Percentiles rank a stretch among this genome's conserved stretches.
phyloP scores from a whole-genome alignment of 108 stramenopile genomes.

The Phaeodactylum tricornutum region DNA sequence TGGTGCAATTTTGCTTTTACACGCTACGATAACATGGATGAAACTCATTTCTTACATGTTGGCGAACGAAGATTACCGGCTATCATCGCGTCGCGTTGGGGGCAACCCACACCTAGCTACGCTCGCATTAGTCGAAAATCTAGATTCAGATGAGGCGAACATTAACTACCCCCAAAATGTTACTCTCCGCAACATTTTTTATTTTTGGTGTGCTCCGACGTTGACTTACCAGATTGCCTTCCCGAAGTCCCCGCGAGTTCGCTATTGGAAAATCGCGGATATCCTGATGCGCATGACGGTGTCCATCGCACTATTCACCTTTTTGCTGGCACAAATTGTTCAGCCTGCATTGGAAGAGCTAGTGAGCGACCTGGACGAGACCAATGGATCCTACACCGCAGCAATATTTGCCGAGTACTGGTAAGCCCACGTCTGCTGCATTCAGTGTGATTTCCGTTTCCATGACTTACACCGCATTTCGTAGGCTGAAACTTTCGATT shows the following conservation, averaged over 20 bases:
- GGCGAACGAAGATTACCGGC: slow-evolving; percentile 69
- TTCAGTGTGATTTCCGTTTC: too few species aligned
- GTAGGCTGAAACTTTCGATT: slow-evolving; percentile 64
- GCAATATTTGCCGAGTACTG: slow-evolving; percentile 61
- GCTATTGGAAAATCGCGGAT: slow-evolving; percentile 31
- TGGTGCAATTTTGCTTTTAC: slow-evolving; percentile 46
- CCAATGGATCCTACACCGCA: slow-evolving; percentile 27
- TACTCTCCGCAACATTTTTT: slow-evolving; percentile 61
- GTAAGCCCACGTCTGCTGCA: too few species aligned
- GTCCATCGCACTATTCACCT: slow-evolving; percentile 32
- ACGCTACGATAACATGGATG: slow-evolving; percentile 65
- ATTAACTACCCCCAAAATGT: slow-evolving; percentile 64
- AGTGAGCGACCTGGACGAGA: slow-evolving; percentile 48
- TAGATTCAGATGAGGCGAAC: slow-evolving; percentile 31
- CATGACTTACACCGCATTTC: too few species aligned
- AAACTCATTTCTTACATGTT: slow-evolving; percentile 68
- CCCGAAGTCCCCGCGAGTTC: slow-evolving; percentile 40
- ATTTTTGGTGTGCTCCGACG: slow-evolving; percentile 84
- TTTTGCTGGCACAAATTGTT: slow-evolving; percentile 60
- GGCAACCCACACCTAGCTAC: slow-evolving; percentile 7
- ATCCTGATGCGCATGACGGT: slow-evolving; percentile 44
- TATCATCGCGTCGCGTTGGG: slow-evolving; percentile 9
- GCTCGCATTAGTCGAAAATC: slow-evolving; percentile 41
- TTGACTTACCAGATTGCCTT: slow-evolving; percentile 81
- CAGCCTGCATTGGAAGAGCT: slow-evolving; percentile 43